These are phyloP conservation scores for Colletotrichum sansevieriae DNA, from an alignment of 2,329 filamentous ascomycete genomes.

Conservation along the genomic window DNA sequence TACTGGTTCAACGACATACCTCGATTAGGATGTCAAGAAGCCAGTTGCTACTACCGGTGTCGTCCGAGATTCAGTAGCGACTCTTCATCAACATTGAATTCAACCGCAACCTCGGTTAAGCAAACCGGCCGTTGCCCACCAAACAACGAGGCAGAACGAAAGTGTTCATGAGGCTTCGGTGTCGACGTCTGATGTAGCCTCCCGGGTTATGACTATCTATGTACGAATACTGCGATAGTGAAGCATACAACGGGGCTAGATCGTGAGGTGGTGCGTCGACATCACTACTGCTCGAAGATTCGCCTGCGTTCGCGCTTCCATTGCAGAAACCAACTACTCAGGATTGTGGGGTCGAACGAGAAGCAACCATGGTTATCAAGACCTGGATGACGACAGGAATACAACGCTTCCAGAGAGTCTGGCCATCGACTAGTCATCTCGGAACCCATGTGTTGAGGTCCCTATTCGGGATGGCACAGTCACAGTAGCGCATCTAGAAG, in stretches of 20 bases:
- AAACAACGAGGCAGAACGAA: no score
- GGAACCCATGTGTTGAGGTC: constrained; percentile 46
- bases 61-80: no score
- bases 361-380: neutral
- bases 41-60: no score
- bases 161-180: no score
- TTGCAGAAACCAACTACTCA: neutral
- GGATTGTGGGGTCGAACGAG: neutral
- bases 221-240: no score
- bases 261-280: neutral
- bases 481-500: constrained; percentile 43
- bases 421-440: constrained; percentile 28
- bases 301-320: neutral
- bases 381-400: neutral
- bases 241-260: neutral
- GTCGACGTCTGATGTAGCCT: no score
- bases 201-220: no score
- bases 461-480: constrained; percentile 50
- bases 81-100: no score
- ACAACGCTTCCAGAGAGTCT: neutral
- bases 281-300: neutral
- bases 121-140: no score
- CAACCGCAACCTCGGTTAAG: no score
- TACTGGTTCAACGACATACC: neutral
- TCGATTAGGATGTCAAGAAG: neutral